Evolutionary conservation across 2,329 filamentous ascomycete genomes (phyloP).

Genomic region (Penicillium sp.): DNA sequence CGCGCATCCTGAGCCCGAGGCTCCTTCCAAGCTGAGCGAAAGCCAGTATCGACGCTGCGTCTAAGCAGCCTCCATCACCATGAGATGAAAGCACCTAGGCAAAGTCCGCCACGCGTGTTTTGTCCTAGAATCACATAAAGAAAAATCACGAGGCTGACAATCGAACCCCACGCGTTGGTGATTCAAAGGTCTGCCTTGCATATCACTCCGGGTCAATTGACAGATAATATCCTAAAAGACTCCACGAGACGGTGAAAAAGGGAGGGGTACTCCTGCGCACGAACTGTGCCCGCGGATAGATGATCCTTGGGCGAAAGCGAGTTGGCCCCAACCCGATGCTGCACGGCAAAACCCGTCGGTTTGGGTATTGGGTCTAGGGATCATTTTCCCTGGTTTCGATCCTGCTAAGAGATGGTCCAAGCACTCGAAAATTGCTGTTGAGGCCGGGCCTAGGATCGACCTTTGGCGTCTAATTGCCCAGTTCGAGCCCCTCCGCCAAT

Average conservation of each 20-base stretch:
- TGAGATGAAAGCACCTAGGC: neutral
- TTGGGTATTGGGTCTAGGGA: slow-evolving; percentile 17
- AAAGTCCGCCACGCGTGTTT: neutral
- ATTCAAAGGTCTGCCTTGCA: slow-evolving; percentile 18
- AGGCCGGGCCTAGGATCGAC: neutral
- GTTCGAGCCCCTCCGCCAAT: slow-evolving; percentile 17
- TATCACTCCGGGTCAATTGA: slow-evolving; percentile 12
- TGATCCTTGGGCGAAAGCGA: slow-evolving; percentile 11
- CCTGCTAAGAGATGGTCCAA: slow-evolving; percentile 1
- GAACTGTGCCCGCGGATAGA: slow-evolving; percentile 8
- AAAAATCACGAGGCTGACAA: neutral
- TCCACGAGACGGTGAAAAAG: neutral
- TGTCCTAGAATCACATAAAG: neutral
- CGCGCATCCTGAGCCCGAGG: neutral
- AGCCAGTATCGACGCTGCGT: neutral
- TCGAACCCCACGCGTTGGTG: slow-evolving; percentile 14
- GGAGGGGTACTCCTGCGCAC: slow-evolving; percentile 6
- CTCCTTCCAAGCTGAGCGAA: slow-evolving; percentile 6
- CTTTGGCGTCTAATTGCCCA: slow-evolving; percentile 15
- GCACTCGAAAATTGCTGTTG: neutral
- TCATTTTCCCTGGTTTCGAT: neutral
- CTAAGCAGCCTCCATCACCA: neutral
- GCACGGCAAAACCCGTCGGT: slow-evolving; percentile 15
- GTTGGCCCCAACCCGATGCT: slow-evolving; percentile 12
- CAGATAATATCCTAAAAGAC: slow-evolving; percentile 3